These are phyloP conservation scores for Parathielavia appendiculata DNA, from an alignment of 495 filamentous ascomycete genomes.

Conservation along the genomic window DNA sequence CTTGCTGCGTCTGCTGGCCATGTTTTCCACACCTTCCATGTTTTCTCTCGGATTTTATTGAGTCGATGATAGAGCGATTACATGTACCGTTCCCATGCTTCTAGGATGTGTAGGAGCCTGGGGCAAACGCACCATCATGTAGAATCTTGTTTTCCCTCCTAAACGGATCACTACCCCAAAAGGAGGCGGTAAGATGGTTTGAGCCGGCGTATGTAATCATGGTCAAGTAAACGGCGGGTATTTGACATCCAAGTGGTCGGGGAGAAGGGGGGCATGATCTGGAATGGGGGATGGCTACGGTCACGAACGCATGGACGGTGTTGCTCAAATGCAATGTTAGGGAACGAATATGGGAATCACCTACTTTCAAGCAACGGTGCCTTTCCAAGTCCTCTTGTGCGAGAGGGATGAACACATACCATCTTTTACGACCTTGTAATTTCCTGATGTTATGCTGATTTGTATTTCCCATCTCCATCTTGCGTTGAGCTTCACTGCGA, in stretches of 20 bases:
- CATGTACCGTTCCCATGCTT: constrained; percentile 32
- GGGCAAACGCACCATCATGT: constrained; percentile 31
- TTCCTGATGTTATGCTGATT: too few species aligned
- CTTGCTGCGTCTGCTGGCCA: constrained; percentile 22
- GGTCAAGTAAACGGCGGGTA: constrained; percentile 4
- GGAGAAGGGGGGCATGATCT: background rate
- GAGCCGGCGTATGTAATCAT: constrained; percentile 9
- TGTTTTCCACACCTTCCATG: constrained; percentile 21
- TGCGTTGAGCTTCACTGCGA: too few species aligned
- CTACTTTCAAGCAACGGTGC: too few species aligned
- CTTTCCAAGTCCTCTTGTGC: too few species aligned
- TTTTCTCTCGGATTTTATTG: constrained; percentile 19
- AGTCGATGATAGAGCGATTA: constrained; percentile 29
- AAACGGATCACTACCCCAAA: constrained; percentile 18
- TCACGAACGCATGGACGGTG: constrained; percentile 6
- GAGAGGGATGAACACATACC: background rate
- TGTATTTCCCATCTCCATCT: too few species aligned
- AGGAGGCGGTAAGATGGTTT: constrained; percentile 14
- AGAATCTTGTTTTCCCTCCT: constrained; percentile 14
- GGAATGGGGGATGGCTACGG: background rate
- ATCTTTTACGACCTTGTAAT: too few species aligned
- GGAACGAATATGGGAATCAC: background rate
- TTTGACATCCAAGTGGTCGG: background rate
- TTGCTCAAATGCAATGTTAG: background rate
- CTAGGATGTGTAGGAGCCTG: constrained; percentile 21